Base-by-base conservation (phyloP, 2,329 filamentous ascomycete genomes). In the Rugonectria rugulosa region DNA sequence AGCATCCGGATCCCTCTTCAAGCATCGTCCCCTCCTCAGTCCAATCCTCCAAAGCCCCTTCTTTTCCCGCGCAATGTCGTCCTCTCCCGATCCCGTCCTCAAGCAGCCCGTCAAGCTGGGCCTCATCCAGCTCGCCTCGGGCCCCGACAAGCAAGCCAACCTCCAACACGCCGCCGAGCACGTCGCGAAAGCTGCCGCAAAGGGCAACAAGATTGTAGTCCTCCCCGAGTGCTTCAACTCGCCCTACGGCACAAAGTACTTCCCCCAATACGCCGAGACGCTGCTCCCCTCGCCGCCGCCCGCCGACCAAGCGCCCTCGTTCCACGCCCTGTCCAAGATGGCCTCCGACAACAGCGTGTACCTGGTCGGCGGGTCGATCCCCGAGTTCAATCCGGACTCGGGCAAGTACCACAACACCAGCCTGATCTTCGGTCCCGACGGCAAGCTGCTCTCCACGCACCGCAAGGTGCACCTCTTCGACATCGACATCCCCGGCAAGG, bases 181-280 rank as follows among this genome's bases (percentile, higher is more conserved):
- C 72, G 92, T 98, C 55, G 83, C 92, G 60, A 88, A 92, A 73
- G 94, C 95, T 5, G 88, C 92, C 20, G 74, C 79, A 21, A 79
- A 79, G 4, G 94, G 94, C 64, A 92, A 94, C 57, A 87, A 90
- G 53, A 87, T 99, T 56, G 88, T 98, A 62, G 92, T 98, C 27
- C 85, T 99, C 15, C 95, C 95, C 29, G 95, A 99, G 79, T 99
- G 95, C 82, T 99, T 99, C 86, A 99, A 99, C 80, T 96, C 91
- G 36, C 95, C 95, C 8, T 99, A 99, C 76, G 95, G 95, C 64
- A 92, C 88, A 63, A 75, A 92, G 70, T 93, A 88, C 81, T 99
- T 99, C 77, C 89, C 93, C 49, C 85, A 88, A 58, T 98, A 98
- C 74, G 93, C 95, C 64, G 95, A 99, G 76, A 88, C 86, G 2